Conservation (phyloP, 2,329 filamentous ascomycete genomes). For the Fusarium marasasianum region DNA sequence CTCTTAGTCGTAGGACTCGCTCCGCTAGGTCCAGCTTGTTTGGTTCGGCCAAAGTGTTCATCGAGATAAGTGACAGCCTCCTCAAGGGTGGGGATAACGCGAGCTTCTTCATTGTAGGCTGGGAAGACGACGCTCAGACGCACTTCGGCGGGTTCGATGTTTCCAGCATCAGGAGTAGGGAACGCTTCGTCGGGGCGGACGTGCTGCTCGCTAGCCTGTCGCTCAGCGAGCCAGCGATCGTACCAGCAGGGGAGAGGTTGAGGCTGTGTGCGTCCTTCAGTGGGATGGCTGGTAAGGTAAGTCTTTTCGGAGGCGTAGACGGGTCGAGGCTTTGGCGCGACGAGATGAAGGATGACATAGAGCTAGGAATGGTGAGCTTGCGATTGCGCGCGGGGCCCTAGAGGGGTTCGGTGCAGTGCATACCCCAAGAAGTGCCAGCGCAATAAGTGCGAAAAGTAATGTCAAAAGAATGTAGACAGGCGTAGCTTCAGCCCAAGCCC, state of each 20-base stretch:
- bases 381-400: conserved; percentile 1
- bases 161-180: conserved; percentile 58
- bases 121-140: conserved; percentile 92
- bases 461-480: conserved; percentile 53
- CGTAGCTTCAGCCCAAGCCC: conserved; percentile 49
- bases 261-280: conserved; percentile 51
- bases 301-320: conserved; percentile 82
- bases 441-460: conserved; percentile 47
- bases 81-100: conserved; percentile 84
- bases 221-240: conserved; percentile 75
- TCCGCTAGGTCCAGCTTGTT: conserved; percentile 36
- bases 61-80: conserved; percentile 92
- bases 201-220: conserved; percentile 58
- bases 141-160: conserved; percentile 79
- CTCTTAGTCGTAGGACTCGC: conserved; percentile 44
- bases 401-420: conserved; percentile 3
- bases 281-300: conserved; percentile 78
- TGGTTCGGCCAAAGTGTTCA: conserved; percentile 70
- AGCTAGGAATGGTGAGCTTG: conserved; percentile 48
- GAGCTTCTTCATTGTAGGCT: conserved; percentile 91
- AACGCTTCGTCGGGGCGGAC: conserved; percentile 50
- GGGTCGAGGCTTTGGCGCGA: conserved; percentile 83
- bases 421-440: conserved; percentile 53
- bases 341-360: conserved; percentile 74
- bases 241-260: conserved; percentile 85